Evolutionary conservation across 208 protist genomes (phyloP), one percentile per base, ranked within the genome.

Genomic region (Angomonas ambiguus): DNA sequence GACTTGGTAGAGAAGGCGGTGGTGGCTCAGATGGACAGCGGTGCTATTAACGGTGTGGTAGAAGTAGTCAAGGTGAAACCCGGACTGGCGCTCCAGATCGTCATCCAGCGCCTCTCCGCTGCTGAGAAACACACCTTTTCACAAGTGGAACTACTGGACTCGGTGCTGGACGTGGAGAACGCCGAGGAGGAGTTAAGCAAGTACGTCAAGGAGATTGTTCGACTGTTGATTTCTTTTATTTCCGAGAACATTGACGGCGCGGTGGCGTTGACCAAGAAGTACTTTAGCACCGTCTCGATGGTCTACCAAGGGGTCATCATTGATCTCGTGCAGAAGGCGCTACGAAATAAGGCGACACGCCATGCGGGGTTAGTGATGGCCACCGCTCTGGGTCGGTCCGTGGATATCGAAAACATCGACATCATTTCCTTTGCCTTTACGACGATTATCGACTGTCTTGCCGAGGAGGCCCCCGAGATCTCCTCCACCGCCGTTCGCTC

Each of bases 1-100:
- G 72, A 81, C 11, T 74, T 94, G 20, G 92, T 96, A 73, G 91
- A 96, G 80, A 79, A 61, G 60, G 87, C 85, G 2, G 86, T 93
- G 25, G 84, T 92, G 71, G 83, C 81, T 35, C 91, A 96, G 80
- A 74, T 96, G 25, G 79, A 77, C 49, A 86, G 83, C 18, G 91
- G 85, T 74, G 55, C 22, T n/a, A 80, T 93, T 33, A 83, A 85
- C 4, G 91, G 91, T 66, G 87, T 96, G 45, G 82, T 94, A 70
- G 91, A 96, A 76, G 87, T 96, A 61, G 91, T 96, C 31, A 94
- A 94, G 79, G 91, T 96, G 62, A 89, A 90, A 73, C 91, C 91
- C 1, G 74, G 42, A 34, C 65, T 88, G 22, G 85, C 91, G 27
- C 82, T 96, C n/a, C 71, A 77, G 22, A 74, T 96, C 65, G 72